These are phyloP conservation scores for Euphorbia peplus DNA, from an alignment of 345 rosid genomes.

Conservation along the genomic window DNA sequence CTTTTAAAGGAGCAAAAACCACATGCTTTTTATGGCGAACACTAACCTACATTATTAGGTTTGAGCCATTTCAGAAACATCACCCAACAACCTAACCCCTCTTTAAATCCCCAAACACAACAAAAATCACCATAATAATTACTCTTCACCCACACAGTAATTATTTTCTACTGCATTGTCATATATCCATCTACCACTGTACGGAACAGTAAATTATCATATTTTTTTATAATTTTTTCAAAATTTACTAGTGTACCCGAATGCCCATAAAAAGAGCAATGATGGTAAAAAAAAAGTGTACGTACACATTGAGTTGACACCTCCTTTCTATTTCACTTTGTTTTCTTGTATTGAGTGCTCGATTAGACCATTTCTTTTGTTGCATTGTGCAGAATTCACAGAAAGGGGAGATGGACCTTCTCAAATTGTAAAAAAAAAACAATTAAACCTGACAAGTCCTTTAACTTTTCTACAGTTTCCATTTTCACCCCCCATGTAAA, in stretches of 20 bases:
- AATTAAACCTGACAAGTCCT: constrained; percentile 19
- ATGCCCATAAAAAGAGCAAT: constrained; percentile 5
- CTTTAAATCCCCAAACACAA: constrained; percentile 10
- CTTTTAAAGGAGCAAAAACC: constrained; percentile 19
- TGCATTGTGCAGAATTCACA: constrained; percentile 15
- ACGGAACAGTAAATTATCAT: background rate
- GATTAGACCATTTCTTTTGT: constrained; percentile 30
- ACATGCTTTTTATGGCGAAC: constrained; percentile 20
- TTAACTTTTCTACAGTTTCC: background rate
- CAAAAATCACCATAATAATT: constrained; percentile 10
- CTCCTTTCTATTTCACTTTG: constrained; percentile 19
- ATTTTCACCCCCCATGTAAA: constrained; percentile 12
- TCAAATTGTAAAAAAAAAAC: too few relatives aligned
- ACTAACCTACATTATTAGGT: constrained; percentile 1
- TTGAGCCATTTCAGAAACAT: constrained; percentile 3
- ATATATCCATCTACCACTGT: background rate
- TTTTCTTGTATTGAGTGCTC: constrained; percentile 37
- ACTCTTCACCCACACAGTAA: background rate
- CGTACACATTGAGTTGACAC: constrained; percentile 25
- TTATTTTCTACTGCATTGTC: background rate
- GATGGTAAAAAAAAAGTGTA: constrained; percentile 7
- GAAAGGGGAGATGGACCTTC: background rate
- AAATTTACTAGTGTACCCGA: background rate
- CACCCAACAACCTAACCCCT: constrained; percentile 23
- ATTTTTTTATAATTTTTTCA: too few relatives aligned